Evolutionary conservation across 2,329 filamentous ascomycete species (phyloP), one percentile per base, ranked within the genome.

Genomic region (Botrytis fabae): DNA sequence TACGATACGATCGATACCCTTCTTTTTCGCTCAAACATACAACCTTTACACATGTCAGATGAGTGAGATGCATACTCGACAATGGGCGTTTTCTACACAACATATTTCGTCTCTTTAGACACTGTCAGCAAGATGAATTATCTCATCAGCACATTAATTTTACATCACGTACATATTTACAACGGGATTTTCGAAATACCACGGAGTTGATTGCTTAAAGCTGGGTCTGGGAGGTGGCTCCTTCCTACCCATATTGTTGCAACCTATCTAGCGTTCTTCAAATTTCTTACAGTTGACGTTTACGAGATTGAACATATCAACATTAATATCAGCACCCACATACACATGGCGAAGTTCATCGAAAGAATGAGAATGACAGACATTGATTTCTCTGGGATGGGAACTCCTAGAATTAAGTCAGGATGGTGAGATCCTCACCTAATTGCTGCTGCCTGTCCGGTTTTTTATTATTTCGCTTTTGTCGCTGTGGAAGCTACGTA

Each of bases 101-200:
- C 54, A 66, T n/a, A 68, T 38, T 38, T 66, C 1, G 44, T 54
- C 46, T 42, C 46, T 68, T 54, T 68, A 18, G 25, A 28, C 64
- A 42, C 64, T 54, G 40, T 25, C 46, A 68, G 46, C 46, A 35
- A 40, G 46, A 42, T 68, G 46, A 18, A 3, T n/a, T 54, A 28
- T 68, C 16, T 40, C 64, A 68, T 68, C 22, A 35, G 46, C 64
- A 68, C 46, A 68, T 68, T 28, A 54, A 28, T 68, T 42, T 54
- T 54, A 54, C 64, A 22, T 68, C 25, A 22, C 16, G 46, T 54
- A 54, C 46, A 68, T 42, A 28, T n/a, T 54, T 22, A 40, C 22
- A 14, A 25, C 32, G 25, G 32, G 25, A 40, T n/a, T 28, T 54
- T 40, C 25, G 63, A 14, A 54, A 38, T 12, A 54, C 12, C 44